These are phyloP conservation scores for Suillus sp. DNA, from an alignment of 768 basidiomycete species.

Conservation along the genomic window DNA sequence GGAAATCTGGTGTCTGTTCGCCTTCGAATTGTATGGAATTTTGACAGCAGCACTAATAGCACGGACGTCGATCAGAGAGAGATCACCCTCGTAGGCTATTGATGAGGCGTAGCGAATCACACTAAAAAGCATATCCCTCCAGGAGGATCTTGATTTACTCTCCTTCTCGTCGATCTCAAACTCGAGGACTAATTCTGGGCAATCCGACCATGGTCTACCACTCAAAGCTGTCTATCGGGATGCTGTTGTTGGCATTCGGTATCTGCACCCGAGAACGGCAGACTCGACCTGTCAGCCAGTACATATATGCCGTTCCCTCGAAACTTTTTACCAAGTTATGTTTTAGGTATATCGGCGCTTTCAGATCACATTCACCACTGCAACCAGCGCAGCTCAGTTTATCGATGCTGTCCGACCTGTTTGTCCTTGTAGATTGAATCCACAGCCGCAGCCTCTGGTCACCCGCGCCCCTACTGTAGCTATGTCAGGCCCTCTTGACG, in stretches of 20 bases:
- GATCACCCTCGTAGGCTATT: slow-evolving; percentile 62
- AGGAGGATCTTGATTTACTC: slow-evolving; percentile 81
- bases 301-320: slow-evolving; percentile 16
- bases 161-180: slow-evolving; percentile 56
- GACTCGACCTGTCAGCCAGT: slow-evolving; percentile 35
- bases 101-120: slow-evolving; percentile 15
- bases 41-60: slow-evolving; percentile 43
- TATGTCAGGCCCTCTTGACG: slow-evolving; percentile 2
- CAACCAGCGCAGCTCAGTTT: slow-evolving; percentile 52
- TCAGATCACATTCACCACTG: slow-evolving; percentile 67
- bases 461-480: slow-evolving; percentile 22
- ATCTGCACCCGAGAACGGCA: slow-evolving; percentile 52
- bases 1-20: slow-evolving; percentile 63
- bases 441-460: slow-evolving; percentile 28
- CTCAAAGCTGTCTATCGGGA: slow-evolving; percentile 81
- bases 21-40: slow-evolving; percentile 64
- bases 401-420: slow-evolving; percentile 63
- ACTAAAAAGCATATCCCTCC: slow-evolving; percentile 16
- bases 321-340: slow-evolving; percentile 10
- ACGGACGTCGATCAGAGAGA: slow-evolving; percentile 50
- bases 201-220: slow-evolving; percentile 58
- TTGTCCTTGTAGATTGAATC: slow-evolving; percentile 74
- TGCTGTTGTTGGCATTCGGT: slow-evolving; percentile 72
- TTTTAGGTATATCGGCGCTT: slow-evolving; percentile 72
- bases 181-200: slow-evolving; percentile 30